Evolutionary conservation across 2,329 filamentous ascomycete species (phyloP).

Genomic region (Beauveria brongniartii): DNA sequence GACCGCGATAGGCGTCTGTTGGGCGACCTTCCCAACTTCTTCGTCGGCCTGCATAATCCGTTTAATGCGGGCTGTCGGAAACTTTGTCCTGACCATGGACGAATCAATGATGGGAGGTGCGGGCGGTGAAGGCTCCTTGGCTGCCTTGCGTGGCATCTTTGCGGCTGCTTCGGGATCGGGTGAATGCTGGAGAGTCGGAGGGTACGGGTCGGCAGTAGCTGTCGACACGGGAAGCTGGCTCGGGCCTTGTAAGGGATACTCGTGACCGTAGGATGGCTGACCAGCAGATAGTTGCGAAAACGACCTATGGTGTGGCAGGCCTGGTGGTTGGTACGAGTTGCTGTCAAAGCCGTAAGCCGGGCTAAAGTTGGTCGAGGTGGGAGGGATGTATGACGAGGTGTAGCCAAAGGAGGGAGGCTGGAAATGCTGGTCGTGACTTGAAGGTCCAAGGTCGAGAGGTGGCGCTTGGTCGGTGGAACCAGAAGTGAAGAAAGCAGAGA

Average conservation of each 20-base stretch:
- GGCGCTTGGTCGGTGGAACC: slow-evolving; percentile 27
- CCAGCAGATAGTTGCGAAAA: slow-evolving; percentile 5
- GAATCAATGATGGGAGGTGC: slow-evolving; percentile 39
- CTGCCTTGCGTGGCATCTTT: slow-evolving; percentile 28
- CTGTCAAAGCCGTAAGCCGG: background rate
- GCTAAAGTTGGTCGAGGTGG: slow-evolving; percentile 1
- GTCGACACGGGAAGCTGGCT: slow-evolving; percentile 1
- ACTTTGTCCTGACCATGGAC: slow-evolving; percentile 85
- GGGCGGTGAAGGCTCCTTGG: slow-evolving; percentile 23
- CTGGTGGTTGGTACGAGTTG: slow-evolving; percentile 13
- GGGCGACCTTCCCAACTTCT: slow-evolving; percentile 95
- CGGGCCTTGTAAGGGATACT: background rate
- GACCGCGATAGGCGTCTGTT: slow-evolving; percentile 93
- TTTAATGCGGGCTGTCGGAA: slow-evolving; percentile 95
- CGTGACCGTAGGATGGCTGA: background rate
- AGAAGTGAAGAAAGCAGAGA: slow-evolving; percentile 45
- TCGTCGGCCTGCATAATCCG: slow-evolving; percentile 99
- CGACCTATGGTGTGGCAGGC: slow-evolving; percentile 9
- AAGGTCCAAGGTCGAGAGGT: slow-evolving; percentile 19
- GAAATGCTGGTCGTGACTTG: slow-evolving; percentile 20
- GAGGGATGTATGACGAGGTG: slow-evolving; percentile 3
- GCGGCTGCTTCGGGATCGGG: slow-evolving; percentile 9
- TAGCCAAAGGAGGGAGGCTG: slow-evolving; percentile 15
- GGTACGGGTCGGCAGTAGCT: slow-evolving; percentile 3
- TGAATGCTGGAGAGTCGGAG: background rate